Base-by-base conservation (phyloP, 2,329 filamentous ascomycete genomes). In the Monosporascus sp. region DNA sequence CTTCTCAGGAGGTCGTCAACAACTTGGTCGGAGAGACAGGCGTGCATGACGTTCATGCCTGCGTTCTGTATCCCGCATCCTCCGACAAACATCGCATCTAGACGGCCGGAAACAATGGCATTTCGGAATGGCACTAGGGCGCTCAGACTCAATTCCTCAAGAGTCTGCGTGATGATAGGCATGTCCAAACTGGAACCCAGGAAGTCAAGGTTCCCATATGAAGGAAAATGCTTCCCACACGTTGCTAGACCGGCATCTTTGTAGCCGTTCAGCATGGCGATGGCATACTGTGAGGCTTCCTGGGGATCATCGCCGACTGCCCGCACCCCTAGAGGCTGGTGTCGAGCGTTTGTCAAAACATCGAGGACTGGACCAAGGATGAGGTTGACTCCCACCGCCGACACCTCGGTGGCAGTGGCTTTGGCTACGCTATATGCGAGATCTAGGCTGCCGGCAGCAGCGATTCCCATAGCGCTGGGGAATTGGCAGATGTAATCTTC, bases 401-500 rank as follows among this genome's bases (percentile, higher is more conserved):
- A 86, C 27, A 97, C 83, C 71, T 97, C 94, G 61, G 93, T 89
- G 3, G 91, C 94, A 0, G 93, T 97, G 17, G 94, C 92, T 71
- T 93, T 92, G 53, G 91, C 93, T 52, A 97, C 85, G 61, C 93
- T 87, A 67, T 93, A 96, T 6, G 93, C 90, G 52, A 97, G 76
- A 11, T 94, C 85, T 37, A 86, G 86, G 11, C 87, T 92, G 24
- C 92, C 91, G 5, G 92, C 91, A 22, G 94, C 94, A n/a, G 93
- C 91, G 56, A 97, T 81, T 14, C 92, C 93, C 93, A 99, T 97
- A 58, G 93, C 90, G 66, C 92, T 96, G 8, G 94, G 94, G 62
- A 96, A 99, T 69, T 97, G 94, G 60, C 91, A 91, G 61, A 97
- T 93, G 68, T 92, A 94, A 65, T 94, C 90, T 63, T 96, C 91